Conservation (phyloP, 257 asterid genomes). For the Ligustrum vulgare region DNA sequence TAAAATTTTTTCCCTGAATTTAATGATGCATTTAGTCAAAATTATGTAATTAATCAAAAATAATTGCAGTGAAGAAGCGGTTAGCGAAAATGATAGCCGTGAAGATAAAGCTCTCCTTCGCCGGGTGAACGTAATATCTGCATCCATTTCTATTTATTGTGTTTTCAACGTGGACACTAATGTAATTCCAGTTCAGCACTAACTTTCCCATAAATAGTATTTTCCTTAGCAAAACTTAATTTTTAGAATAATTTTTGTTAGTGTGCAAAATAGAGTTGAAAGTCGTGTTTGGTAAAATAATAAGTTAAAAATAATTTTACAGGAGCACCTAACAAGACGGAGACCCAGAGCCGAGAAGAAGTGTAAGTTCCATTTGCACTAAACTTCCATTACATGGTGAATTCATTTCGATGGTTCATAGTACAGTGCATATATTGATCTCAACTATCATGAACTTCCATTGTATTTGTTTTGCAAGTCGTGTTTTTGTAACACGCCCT, state of each 20-base stretch:
- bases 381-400: constrained; percentile 6
- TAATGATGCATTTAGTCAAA: background rate
- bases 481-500: background rate
- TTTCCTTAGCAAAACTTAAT: no score
- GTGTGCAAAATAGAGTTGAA: no score
- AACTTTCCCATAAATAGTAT: background rate
- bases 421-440: no score
- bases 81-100: constrained; percentile 24
- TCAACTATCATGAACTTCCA: no score
- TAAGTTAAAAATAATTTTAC: background rate
- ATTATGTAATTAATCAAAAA: background rate
- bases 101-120: constrained; percentile 35
- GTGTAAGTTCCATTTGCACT: constrained; percentile 39
- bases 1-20: background rate
- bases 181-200: no score
- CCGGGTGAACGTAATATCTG: constrained; percentile 36
- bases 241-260: no score
- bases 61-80: constrained; percentile 32
- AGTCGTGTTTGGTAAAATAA: no score
- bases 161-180: no score
- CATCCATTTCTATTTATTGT: background rate
- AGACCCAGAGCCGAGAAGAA: constrained; percentile 48
- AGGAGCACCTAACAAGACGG: constrained; percentile 55
- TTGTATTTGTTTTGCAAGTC: no score
- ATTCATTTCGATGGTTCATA: background rate